Evolutionary conservation across 164 flowering plant species (phyloP), one percentile per base, ranked within the genome.

Genomic region (Paratinospora sagittata): DNA sequence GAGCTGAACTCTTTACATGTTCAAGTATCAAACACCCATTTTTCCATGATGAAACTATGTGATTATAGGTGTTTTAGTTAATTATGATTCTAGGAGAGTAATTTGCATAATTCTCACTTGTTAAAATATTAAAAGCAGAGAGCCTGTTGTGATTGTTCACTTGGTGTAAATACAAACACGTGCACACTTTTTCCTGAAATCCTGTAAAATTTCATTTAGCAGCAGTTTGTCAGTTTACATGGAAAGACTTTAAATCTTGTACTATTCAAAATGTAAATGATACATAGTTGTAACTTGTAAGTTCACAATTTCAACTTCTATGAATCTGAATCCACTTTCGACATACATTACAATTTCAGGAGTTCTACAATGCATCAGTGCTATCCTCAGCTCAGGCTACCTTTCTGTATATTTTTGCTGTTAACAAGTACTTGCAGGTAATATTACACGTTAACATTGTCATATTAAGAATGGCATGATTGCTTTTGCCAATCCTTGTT

Each of bases 341-440:
- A 36, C n/a, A 68, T 33, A 27, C 49, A 36, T 67, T 69, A 55
- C 14, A 6, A 65, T 58, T 70, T 70, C 77, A 94, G 98, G 83
- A 75, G 57, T 92, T 94, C 65, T 82, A 80, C 82, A 90, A 94
- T 72, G 88, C 89, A 47, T 75, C 93, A 21, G 88, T 90, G 55
- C 89, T 90, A 60, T 60, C 87, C 37, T 89, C 97, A 47, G 87
- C 83, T 70, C 95, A 89, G 78, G 95, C 97, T 49, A 81, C 95
- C 52, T 90, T 87, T 77, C 92, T 91, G 41, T 94, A 94, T 67
- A 74, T 87, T 17, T 94, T 90, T 83, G 86, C 87, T 68, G 95
- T 92, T 47, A 90, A 87, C 93, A 90, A 92, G 79, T 95, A 67
- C 81, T 84, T 95, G 83, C 97, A 95, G 97, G 98, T 93, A 80